A percentile compares a stretch with the other conserved stretches of the same genome.
Conservation (phyloP, 257 asterid genomes). For the Ehretia macrophylla region DNA sequence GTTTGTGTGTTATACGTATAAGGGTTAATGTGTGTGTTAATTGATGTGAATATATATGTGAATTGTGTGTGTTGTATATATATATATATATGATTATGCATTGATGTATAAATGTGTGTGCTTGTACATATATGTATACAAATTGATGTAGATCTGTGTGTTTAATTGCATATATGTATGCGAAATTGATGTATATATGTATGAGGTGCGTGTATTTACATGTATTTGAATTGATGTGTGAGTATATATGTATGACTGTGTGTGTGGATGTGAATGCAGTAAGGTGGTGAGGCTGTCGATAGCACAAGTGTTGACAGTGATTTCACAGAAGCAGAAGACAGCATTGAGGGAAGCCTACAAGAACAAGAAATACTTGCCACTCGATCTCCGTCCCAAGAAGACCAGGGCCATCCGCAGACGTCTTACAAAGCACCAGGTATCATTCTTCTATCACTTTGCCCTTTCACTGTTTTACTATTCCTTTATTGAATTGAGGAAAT, state of each 20-base stretch:
- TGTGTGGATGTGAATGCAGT: conserved; percentile 15
- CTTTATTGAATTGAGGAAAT: background rate
- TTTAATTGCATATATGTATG: no score
- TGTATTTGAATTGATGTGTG: background rate
- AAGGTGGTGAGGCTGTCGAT: conserved; percentile 60
- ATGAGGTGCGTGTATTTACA: background rate
- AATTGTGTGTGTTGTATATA: no score
- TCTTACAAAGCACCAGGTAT: conserved; percentile 68
- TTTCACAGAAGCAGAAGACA: conserved; percentile 60
- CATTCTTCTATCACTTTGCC: background rate
- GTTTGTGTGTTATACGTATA: no score
- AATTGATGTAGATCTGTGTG: no score
- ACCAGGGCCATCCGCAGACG: conserved; percentile 67
- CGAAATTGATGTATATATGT: background rate
- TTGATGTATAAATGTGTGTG: no score
- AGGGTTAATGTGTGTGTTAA: no score
- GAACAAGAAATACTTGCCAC: conserved; percentile 58
- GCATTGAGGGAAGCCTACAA: conserved; percentile 54
- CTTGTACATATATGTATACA: no score
- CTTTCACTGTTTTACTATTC: background rate
- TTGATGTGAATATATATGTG: no score
- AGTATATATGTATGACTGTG: background rate
- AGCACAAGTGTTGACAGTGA: conserved; percentile 62
- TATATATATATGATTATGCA: no score
- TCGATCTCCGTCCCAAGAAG: conserved; percentile 71